Evolutionary conservation across 1,139 yeast species (phyloP), one percentile per base, ranked within the genome.

Genomic region (Candida labiduridarum): DNA sequence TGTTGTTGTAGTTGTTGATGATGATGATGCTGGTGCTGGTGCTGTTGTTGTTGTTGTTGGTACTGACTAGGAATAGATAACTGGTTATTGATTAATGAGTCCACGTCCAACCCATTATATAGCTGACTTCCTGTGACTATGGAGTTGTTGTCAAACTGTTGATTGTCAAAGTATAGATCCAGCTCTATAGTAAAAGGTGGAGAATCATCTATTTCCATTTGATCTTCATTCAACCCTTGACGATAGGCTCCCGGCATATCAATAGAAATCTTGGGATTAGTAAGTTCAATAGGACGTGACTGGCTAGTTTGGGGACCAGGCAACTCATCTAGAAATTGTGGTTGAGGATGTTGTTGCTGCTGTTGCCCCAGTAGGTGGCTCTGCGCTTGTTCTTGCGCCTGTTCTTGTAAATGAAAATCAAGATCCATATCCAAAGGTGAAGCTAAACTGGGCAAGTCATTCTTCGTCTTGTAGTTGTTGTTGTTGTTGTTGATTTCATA

Each of bases 161-260:
- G 57, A 7, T 46, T 47, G n/a, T 56, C 59, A 47, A 54, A 56
- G 44, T 50, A 55, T 44, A 62, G 45, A 49, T 70, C 74, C 67
- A 67, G 71, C 34, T 69, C 78, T 16, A 73, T 63, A 2, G 77
- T 66, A 49, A 73, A 72, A 9, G 74, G 76, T 3, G 78, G 77
- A 15, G 71, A 66, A 45, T 72, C 75, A 49, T 72, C 78, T 25
- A 73, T 49, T 18, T 72, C 78, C 77, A 73, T 71, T 10, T 57
- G 52, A 47, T 71, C 71, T 29, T 54, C 52, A 30, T 51, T 62
- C 9, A 30, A 16, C 4, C 14, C 36, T 44, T 59, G 61, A 52
- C 33, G 48, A 33, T 68, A 70, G 4, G 69, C 73, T 4, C 74
- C 75, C 3, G 75, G 73, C 64, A 70, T 65, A 45, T 41, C 25